These are phyloP conservation scores for Chernovozyma aurita DNA, from an alignment of 1,139 yeast species.

Conservation along the genomic window DNA sequence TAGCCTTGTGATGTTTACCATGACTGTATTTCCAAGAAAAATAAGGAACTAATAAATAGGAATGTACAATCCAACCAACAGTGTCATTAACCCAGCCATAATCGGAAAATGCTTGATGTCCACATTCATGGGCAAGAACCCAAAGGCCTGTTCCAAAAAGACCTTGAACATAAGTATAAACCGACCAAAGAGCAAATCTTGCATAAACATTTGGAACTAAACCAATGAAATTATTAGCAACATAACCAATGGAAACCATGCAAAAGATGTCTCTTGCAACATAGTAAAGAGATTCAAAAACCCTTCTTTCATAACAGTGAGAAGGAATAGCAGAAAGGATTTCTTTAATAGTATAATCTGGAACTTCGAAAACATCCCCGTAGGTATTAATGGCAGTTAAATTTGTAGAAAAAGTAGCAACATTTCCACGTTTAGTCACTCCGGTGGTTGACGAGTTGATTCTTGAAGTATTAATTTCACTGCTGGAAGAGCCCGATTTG, in stretches of 20 bases:
- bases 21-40: constrained; percentile 61
- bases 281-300: constrained; percentile 47
- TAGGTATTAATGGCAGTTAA: constrained; percentile 46
- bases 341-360: constrained; percentile 61
- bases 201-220: constrained; percentile 36
- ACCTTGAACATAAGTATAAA: constrained; percentile 40
- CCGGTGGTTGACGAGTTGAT: neutral
- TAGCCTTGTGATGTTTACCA: constrained; percentile 61
- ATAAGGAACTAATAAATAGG: constrained; percentile 55
- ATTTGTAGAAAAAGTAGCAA: constrained; percentile 27
- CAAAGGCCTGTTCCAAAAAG: constrained; percentile 53
- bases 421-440: constrained; percentile 31
- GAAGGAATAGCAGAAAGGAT: constrained; percentile 57
- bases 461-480: neutral
- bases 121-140: constrained; percentile 67
- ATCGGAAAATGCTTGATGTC: constrained; percentile 59
- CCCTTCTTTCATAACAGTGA: constrained; percentile 56
- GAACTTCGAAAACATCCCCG: constrained; percentile 57
- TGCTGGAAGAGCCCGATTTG: constrained; percentile 1
- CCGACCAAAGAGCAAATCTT: constrained; percentile 57
- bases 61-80: constrained; percentile 59
- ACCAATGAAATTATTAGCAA: constrained; percentile 50
- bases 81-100: constrained; percentile 52
- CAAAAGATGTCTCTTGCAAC: constrained; percentile 53
- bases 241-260: constrained; percentile 38